Evolutionary conservation across 2,329 filamentous ascomycete species (phyloP).

Genomic region (Microdochium trichocladiopsis): DNA sequence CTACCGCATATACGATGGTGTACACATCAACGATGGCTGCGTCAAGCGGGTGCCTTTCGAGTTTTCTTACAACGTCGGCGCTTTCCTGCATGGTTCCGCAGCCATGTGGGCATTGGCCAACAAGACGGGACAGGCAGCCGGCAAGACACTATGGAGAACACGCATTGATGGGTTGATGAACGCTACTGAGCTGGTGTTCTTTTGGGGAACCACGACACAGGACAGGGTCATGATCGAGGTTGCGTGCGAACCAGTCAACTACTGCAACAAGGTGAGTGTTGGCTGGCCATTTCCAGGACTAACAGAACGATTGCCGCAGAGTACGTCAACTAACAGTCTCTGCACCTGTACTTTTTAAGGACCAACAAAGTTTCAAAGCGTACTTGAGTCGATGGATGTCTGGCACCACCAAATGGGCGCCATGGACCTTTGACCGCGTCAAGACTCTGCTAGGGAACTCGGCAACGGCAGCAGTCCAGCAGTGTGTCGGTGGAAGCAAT

Average conservation of each 20-base stretch:
- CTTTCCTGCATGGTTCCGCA: slow-evolving; percentile 57
- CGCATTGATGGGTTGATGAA: slow-evolving; percentile 50
- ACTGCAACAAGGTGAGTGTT: slow-evolving; percentile 46
- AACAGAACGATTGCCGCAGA: too few relatives aligned
- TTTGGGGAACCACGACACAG: slow-evolving; percentile 36
- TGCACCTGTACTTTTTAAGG: too few relatives aligned
- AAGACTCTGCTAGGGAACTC: slow-evolving; percentile 47
- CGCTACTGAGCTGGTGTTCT: slow-evolving; percentile 48
- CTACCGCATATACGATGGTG: slow-evolving; percentile 58
- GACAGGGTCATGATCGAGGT: slow-evolving; percentile 52
- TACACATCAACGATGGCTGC: slow-evolving; percentile 50
- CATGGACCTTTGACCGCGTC: slow-evolving; percentile 45
- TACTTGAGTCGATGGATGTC: slow-evolving; percentile 57
- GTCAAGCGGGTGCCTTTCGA: slow-evolving; percentile 51
- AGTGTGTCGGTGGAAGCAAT: slow-evolving; percentile 51
- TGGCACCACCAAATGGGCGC: slow-evolving; percentile 55
- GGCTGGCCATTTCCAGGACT: too few relatives aligned
- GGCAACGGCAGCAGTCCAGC: slow-evolving; percentile 47
- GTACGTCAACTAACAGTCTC: too few relatives aligned
- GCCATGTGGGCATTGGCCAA: slow-evolving; percentile 61
- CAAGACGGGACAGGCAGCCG: slow-evolving; percentile 14
- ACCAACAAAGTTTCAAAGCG: slow-evolving; percentile 58
- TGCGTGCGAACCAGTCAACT: slow-evolving; percentile 54
- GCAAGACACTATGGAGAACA: slow-evolving; percentile 45
- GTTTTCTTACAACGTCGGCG: slow-evolving; percentile 64